Base-by-base conservation (phyloP, 108 stramenopile genomes). In the Mayamaea pseudoterrestris region DNA sequence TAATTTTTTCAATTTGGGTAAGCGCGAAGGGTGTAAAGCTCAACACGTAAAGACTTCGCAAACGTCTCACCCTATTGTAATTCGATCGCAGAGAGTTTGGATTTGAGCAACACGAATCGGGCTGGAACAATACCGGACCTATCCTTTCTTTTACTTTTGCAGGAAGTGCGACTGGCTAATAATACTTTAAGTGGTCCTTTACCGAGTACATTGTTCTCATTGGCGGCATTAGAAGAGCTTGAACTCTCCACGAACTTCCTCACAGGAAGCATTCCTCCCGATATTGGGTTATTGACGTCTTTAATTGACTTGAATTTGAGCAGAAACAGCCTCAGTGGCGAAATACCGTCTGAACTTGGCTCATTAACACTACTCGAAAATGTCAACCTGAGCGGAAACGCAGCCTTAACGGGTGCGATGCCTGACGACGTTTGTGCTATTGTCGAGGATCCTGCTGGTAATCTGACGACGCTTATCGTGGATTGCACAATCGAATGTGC, bases 251-350 rank as follows among this genome's bases (percentile, higher is more conserved):
- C 17, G 0, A 72, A 72, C 32, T 31, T 27, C 7, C 20, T 77
- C 5, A 56, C 50, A 16, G 76, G 76, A 2, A 27, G 49, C 1
- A 49, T 77, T 20, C 63, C 70, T 22, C 35, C 54, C 20, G 48
- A 55, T 25, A 23, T 67, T 25, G 71, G 63, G 22, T 29, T 51
- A 11, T 35, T 73, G 35, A 9, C 23, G 6, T 27, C 5, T 21
- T 9, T 44, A 21, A n/a, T 6, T 23, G 24, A 27, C 14, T 21
- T 44, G n/a, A 25, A 44, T 27, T 5, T 44, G 18, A 44, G 44
- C 26, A 25, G 26, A 26, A 44, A 44, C 18, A 5, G 22, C n/a
- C 18, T 44, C 24, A n/a, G n/a, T 9, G 44, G 44, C 14, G n/a
- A 24, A 44, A 24, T 44, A n/a, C 44, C 44, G 5, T 23, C 17